A percentile compares a stretch with the other conserved stretches of the same genome.
These are phyloP conservation scores for Pyrenopolyporus hunteri DNA, from an alignment of 495 filamentous ascomycete genomes.

Conservation along the genomic window DNA sequence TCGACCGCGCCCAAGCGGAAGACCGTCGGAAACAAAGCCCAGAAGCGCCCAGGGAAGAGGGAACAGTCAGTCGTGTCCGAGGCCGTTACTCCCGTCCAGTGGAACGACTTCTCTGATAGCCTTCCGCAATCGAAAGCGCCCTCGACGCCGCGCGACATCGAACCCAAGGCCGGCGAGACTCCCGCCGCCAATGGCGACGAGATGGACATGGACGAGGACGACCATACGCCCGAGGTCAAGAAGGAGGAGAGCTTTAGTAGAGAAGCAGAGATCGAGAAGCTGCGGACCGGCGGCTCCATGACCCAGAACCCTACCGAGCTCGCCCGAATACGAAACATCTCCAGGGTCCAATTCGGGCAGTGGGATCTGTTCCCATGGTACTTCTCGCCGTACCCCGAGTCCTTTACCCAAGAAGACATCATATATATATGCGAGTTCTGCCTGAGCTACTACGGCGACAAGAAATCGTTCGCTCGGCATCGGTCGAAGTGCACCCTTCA, in stretches of 20 bases:
- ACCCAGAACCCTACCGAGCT: conserved; percentile 98
- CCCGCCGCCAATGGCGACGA: conserved; percentile 59
- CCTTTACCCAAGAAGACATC: conserved; percentile 82
- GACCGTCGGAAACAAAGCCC: conserved; percentile 54
- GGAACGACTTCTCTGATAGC: conserved; percentile 41
- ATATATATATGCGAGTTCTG: conserved; percentile 99
- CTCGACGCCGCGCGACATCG: conserved; percentile 45
- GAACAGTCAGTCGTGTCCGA: conserved; percentile 56
- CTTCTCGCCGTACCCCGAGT: conserved; percentile 93
- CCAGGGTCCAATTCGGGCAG: conserved; percentile 88
- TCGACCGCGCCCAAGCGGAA: conserved; percentile 52
- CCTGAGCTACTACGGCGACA: conserved; percentile 83
- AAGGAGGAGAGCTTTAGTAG: conserved; percentile 67
- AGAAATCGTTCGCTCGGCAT: conserved; percentile 80
- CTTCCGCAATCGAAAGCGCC: conserved; percentile 45
- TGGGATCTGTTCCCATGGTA: conserved; percentile 97
- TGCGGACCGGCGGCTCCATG: conserved; percentile 94
- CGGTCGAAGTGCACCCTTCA: conserved; percentile 87
- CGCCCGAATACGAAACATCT: conserved; percentile 92
- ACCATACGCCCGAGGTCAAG: conserved; percentile 48
- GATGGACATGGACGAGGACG: conserved; percentile 54
- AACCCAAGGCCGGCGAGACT: conserved; percentile 47
- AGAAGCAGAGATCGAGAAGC: conserved; percentile 93
- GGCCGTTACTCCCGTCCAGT: conserved; percentile 54
- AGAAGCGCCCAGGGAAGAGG: conserved; percentile 61